Evolutionary conservation across 116 monocot species (phyloP).

Genomic region (Dioscorea cayenensis): DNA sequence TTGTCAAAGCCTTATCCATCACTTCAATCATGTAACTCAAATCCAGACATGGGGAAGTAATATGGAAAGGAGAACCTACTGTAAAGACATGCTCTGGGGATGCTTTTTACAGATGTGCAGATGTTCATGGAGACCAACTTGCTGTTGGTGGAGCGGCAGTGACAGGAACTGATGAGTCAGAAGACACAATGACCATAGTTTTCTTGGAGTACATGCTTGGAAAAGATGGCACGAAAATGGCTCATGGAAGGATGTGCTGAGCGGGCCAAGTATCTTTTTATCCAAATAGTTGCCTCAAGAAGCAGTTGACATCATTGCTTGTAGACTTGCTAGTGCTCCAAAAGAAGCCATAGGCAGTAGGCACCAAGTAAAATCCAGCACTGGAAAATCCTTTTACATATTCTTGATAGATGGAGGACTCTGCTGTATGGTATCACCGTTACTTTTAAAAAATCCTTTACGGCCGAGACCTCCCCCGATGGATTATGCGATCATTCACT

Average conservation of each 20-base stretch:
- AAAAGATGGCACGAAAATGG: conserved; percentile 52
- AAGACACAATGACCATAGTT: conserved; percentile 22
- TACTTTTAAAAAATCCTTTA: too few relatives aligned
- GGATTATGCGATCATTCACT: too few relatives aligned
- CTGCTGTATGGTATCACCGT: too few relatives aligned
- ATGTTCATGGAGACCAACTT: conserved; percentile 45
- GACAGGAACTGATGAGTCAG: conserved; percentile 40
- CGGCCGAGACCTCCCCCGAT: too few relatives aligned
- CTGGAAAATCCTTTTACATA: too few relatives aligned
- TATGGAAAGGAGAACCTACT: conserved; percentile 50
- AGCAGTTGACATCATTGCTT: too few relatives aligned
- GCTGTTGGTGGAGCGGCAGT: conserved; percentile 45
- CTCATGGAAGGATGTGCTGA: conserved; percentile 53
- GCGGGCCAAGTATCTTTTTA: too few relatives aligned
- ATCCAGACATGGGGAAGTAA: conserved; percentile 27
- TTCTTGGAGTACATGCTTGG: conserved; percentile 85
- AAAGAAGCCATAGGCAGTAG: too few relatives aligned
- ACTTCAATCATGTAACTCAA: conserved; percentile 20
- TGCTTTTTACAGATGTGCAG: conserved; percentile 52
- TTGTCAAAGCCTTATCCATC: conserved; percentile 22
- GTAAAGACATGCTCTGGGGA: conserved; percentile 53
- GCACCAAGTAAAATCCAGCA: too few relatives aligned
- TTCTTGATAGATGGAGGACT: too few relatives aligned
- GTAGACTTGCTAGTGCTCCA: too few relatives aligned
- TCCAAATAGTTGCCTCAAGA: too few relatives aligned